Evolutionary conservation across 805 yeast species (phyloP).

Genomic region (Clavispora asparagi): DNA sequence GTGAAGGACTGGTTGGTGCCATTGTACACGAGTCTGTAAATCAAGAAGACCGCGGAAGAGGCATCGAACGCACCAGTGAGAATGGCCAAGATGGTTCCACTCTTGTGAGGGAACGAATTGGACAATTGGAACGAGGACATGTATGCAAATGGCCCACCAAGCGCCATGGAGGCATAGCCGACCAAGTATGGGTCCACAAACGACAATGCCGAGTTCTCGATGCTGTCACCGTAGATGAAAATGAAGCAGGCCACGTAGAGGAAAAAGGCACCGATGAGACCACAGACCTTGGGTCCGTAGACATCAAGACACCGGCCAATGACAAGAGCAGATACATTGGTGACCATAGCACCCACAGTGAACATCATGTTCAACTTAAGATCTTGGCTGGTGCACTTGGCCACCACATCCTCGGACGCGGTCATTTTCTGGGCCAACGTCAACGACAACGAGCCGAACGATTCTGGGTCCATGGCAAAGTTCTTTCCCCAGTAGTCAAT

Average conservation of each 20-base stretch:
- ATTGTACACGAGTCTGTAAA: slow-evolving; percentile 40
- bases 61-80: slow-evolving; percentile 58
- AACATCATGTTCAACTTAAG: slow-evolving; percentile 54
- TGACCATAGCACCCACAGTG: slow-evolving; percentile 52
- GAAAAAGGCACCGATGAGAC: slow-evolving; percentile 46
- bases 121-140: slow-evolving; percentile 55
- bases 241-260: slow-evolving; percentile 41
- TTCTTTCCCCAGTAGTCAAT: slow-evolving; percentile 6
- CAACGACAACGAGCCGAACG: slow-evolving; percentile 6
- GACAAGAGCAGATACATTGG: slow-evolving; percentile 48
- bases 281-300: slow-evolving; percentile 51
- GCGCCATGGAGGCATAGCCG: slow-evolving; percentile 49
- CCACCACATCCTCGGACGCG: slow-evolving; percentile 19
- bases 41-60: slow-evolving; percentile 49
- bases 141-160: slow-evolving; percentile 55
- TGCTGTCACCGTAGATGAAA: slow-evolving; percentile 37
- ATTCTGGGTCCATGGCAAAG: slow-evolving; percentile 8
- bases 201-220: slow-evolving; percentile 9
- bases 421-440: slow-evolving; percentile 2
- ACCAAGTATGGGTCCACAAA: slow-evolving; percentile 46
- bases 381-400: slow-evolving; percentile 49
- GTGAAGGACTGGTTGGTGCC: slow-evolving; percentile 29
- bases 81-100: slow-evolving; percentile 49
- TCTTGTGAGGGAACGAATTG: slow-evolving; percentile 49
- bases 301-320: slow-evolving; percentile 47